Percentiles rank a stretch among this genome's conserved stretches.
These are phyloP conservation scores for Coniferiporia weirii DNA, from an alignment of 1,284 basidiomycete species.

Conservation along the genomic window DNA sequence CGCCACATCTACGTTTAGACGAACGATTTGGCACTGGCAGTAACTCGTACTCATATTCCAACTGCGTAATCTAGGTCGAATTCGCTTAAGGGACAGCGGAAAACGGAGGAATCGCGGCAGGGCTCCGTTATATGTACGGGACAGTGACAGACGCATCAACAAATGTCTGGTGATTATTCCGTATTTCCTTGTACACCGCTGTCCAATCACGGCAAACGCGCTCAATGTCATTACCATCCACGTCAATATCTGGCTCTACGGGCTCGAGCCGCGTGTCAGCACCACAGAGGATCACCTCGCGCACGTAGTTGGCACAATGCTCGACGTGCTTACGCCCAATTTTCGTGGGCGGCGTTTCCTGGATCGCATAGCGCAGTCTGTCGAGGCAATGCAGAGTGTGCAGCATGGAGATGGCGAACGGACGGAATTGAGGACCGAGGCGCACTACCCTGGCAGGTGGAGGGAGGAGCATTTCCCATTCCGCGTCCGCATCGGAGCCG, in stretches of 20 bases:
- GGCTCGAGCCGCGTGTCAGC: slow-evolving; percentile 10
- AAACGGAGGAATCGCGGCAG: no score
- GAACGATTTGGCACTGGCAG: no score
- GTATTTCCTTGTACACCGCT: slow-evolving; percentile 5
- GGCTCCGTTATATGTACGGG: background rate
- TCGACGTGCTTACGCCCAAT: background rate
- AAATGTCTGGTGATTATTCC: background rate
- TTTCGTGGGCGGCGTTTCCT: background rate
- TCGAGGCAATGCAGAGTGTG: slow-evolving; percentile 32
- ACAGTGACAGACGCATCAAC: background rate
- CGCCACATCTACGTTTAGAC: no score
- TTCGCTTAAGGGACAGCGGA: no score
- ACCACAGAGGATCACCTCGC: slow-evolving; percentile 9
- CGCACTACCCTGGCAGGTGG: background rate
- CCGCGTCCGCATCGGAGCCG: background rate
- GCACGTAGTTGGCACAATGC: slow-evolving; percentile 16
- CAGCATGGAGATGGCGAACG: slow-evolving; percentile 23
- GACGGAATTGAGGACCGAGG: slow-evolving; percentile 8
- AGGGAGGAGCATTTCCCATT: background rate
- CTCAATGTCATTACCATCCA: background rate
- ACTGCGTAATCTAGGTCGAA: no score
- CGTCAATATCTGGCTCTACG: background rate
- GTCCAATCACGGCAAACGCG: slow-evolving; percentile 16
- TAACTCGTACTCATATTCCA: no score
- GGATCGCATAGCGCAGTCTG: slow-evolving; percentile 20